Base-by-base conservation (phyloP, 441 rosid species). In the Pelargonium fulgidum region DNA sequence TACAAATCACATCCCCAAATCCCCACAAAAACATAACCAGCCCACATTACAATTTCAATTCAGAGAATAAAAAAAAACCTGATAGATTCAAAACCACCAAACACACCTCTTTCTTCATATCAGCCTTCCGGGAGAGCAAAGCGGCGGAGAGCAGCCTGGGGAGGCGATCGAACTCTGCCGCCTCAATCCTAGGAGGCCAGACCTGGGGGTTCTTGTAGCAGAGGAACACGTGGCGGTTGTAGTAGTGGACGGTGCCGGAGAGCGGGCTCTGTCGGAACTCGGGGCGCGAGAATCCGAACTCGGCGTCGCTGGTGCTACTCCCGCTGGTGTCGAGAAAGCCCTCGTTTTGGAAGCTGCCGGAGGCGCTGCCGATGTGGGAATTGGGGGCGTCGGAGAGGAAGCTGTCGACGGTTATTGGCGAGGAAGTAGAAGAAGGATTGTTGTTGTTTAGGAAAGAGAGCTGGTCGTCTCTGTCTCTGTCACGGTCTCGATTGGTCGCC, bases 141-240 rank as follows among this genome's bases (percentile, higher is more conserved):
- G 99, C 93, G 20, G 97, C 99, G 68, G 95, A 86, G 69, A 94
- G 88, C 76, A 90, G 68, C 92, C 99, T 83, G 67, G 99, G 99
- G 79, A 94, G 82, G 13, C 99, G 96, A 86, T 94, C 99, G 71
- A 94, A 92, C 91, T 94, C 99, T n/a, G 99, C 92, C 14, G 99
- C 96, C 79, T 92, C 98, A 71, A 94, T 88, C 79, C 99, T 89
- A 0, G 92, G 85, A 0, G 98, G 97, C 98, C 98, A 92, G 42
- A 89, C 99, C 54, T 89, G 83, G 2, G 98, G 99, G 80, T 86
- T 90, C 81, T 94, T 94, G 80, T 94, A 94, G 73, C 98, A 94
- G 62, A 94, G 72, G 77, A 92, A 94, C 12, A 92, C 89, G 71
- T 94, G 99, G 48, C 99, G 89, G 75, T 88, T 74, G 81, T 92